A percentile compares a stretch with the other conserved stretches of the same genome.
Evolutionary conservation across 1,139 yeast species (phyloP).

Genomic region (Pichia sp.): DNA sequence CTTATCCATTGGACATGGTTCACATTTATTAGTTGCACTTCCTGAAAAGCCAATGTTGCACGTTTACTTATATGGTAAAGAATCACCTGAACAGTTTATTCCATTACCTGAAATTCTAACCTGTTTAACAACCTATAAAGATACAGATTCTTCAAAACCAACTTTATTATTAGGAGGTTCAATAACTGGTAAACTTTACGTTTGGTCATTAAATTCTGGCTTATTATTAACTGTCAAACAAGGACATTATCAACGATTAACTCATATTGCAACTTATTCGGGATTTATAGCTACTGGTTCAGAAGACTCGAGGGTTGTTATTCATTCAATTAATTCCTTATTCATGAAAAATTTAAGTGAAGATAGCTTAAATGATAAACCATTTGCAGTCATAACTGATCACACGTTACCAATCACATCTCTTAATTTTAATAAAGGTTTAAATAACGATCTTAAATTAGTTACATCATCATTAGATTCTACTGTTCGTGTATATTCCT

Average conservation of each 20-base stretch:
- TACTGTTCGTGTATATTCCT: slow-evolving; percentile 62
- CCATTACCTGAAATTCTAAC: slow-evolving; percentile 78
- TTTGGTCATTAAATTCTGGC: slow-evolving; percentile 88
- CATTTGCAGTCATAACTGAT: slow-evolving; percentile 53
- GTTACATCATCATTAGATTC: slow-evolving; percentile 70
- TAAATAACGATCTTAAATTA: slow-evolving; percentile 53
- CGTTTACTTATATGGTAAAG: slow-evolving; percentile 71
- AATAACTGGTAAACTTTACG: slow-evolving; percentile 61
- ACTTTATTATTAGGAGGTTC: slow-evolving; percentile 46
- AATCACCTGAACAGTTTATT: slow-evolving; percentile 72
- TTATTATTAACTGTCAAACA: slow-evolving; percentile 64
- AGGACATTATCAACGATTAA: slow-evolving; percentile 77
- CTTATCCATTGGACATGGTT: slow-evolving; percentile 39
- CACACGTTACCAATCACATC: slow-evolving; percentile 75
- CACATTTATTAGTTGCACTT: slow-evolving; percentile 50
- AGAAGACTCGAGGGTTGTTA: slow-evolving; percentile 68
- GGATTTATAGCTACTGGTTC: slow-evolving; percentile 76
- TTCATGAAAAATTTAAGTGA: slow-evolving; percentile 32
- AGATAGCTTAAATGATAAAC: slow-evolving; percentile 32
- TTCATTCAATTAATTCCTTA: slow-evolving; percentile 68
- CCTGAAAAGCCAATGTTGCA: slow-evolving; percentile 65
- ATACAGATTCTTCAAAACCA: slow-evolving; percentile 7
- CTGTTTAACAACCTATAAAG: slow-evolving; percentile 43
- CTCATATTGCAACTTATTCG: slow-evolving; percentile 51
- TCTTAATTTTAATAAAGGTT: slow-evolving; percentile 45